These are phyloP conservation scores for Podosphaera aphanis DNA, from an alignment of 2,329 filamentous ascomycete species.

Conservation along the genomic window DNA sequence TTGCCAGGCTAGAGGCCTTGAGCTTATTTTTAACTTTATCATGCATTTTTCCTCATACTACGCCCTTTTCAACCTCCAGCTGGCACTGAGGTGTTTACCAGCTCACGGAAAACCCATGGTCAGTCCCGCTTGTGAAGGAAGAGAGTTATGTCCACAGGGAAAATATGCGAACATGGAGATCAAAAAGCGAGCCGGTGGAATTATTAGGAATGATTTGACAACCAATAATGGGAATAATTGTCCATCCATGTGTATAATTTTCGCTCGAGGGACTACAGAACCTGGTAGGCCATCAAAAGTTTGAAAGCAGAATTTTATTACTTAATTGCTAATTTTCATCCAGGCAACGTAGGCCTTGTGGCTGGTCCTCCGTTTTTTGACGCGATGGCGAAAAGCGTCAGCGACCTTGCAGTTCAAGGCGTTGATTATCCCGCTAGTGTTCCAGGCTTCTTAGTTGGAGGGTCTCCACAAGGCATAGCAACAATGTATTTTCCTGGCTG, in stretches of 20 bases:
- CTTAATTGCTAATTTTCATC: not conserved
- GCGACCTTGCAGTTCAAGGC: slow-evolving; percentile 27
- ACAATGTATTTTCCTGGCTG: slow-evolving; percentile 17
- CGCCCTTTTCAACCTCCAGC: too few relatives aligned
- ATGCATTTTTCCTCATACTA: too few relatives aligned
- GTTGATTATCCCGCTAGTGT: slow-evolving; percentile 26
- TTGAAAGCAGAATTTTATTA: too few relatives aligned
- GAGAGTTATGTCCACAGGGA: too few relatives aligned
- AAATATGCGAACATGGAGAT: too few relatives aligned
- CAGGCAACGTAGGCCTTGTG: slow-evolving; percentile 13
- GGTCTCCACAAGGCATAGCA: slow-evolving; percentile 20
- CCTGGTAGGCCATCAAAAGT: slow-evolving; percentile 7
- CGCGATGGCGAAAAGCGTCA: slow-evolving; percentile 17
- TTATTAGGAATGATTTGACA: slow-evolving; percentile 7
- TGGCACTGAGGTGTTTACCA: too few relatives aligned
- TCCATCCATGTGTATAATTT: slow-evolving; percentile 11
- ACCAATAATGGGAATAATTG: slow-evolving; percentile 7
- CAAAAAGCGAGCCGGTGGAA: too few relatives aligned
- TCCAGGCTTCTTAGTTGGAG: slow-evolving; percentile 23
- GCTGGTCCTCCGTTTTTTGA: slow-evolving; percentile 12
- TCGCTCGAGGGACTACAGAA: slow-evolving; percentile 11
- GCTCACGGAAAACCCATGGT: too few relatives aligned
- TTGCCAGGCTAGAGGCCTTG: too few relatives aligned
- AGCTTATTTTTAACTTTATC: too few relatives aligned
- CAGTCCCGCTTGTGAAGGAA: too few relatives aligned